Evolutionary conservation across 2,329 filamentous ascomycete species (phyloP).

Genomic region (Magnaporthales sp.): DNA sequence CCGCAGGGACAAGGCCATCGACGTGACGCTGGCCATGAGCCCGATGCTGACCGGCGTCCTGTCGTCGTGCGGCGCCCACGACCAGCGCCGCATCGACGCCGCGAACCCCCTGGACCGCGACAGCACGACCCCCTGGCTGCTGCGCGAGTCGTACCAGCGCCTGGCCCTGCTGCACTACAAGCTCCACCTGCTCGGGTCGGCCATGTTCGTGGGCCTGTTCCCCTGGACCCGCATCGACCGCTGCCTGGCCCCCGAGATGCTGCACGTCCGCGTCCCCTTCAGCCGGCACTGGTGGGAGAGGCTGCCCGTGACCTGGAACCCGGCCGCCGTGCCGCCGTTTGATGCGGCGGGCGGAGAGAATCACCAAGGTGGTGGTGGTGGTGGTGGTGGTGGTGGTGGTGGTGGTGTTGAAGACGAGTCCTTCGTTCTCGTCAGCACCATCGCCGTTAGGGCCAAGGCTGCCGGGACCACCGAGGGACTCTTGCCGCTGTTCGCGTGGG

Average conservation of each 20-base stretch:
- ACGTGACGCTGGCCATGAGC: neutral
- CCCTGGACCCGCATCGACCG: neutral
- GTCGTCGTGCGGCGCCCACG: neutral
- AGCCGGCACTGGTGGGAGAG: neutral
- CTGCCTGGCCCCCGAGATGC: neutral
- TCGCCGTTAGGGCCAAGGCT: neutral
- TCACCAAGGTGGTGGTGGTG: neutral
- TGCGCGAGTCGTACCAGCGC: neutral
- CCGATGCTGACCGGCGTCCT: neutral
- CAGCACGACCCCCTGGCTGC: neutral
- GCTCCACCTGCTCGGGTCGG: neutral
- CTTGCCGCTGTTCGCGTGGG: neutral
- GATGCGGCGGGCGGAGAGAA: no score
- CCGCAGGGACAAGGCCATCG: neutral
- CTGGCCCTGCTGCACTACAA: constrained; percentile 4
- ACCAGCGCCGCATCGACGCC: constrained; percentile 1
- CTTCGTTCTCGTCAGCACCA: neutral
- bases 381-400: neutral
- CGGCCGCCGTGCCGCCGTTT: neutral
- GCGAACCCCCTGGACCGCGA: neutral
- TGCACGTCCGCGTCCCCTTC: neutral
- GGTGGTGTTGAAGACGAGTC: neutral
- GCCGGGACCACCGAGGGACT: neutral
- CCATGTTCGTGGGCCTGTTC: neutral
- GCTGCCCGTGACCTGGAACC: neutral